phyloP scores from a whole-genome alignment of 202 grass and related monocot species.

The Panicum virgatum region DNA sequence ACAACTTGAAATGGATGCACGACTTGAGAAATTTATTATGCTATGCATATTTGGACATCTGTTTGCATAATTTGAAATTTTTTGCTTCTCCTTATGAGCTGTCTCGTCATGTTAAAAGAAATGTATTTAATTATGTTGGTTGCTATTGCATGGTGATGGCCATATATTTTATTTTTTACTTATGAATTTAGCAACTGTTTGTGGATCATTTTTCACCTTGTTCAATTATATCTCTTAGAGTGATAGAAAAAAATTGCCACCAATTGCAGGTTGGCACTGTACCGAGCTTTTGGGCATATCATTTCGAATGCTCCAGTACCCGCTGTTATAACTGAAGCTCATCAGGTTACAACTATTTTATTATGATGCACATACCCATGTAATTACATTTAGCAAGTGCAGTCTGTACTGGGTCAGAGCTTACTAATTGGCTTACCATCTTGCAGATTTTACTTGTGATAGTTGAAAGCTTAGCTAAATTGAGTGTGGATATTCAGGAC shows the following conservation, averaged over 20 bases:
- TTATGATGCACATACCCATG: not conserved
- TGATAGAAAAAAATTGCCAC: slow-evolving; percentile 20
- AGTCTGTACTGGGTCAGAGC: slow-evolving; percentile 10
- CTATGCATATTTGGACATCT: not conserved
- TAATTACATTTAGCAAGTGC: slow-evolving; percentile 13
- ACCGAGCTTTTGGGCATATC: slow-evolving; percentile 82
- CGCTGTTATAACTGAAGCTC: slow-evolving; percentile 77
- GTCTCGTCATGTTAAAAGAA: not conserved
- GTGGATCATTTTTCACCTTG: slow-evolving; percentile 28
- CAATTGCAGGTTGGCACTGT: slow-evolving; percentile 59
- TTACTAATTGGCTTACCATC: slow-evolving; percentile 31
- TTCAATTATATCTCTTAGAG: slow-evolving; percentile 17
- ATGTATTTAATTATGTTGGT: slow-evolving; percentile 21
- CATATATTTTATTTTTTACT: slow-evolving; percentile 19
- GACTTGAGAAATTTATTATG: slow-evolving; percentile 22
- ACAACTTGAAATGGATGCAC: not conserved
- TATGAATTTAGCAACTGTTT: slow-evolving; percentile 16
- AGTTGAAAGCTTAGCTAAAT: slow-evolving; percentile 66
- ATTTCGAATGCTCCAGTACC: slow-evolving; percentile 83
- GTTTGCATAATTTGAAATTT: not conserved
- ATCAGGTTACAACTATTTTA: slow-evolving; percentile 57
- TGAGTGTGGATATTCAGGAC: slow-evolving; percentile 54
- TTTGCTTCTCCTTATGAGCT: slow-evolving; percentile 8
- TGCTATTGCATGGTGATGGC: slow-evolving; percentile 18
- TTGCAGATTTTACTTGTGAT: slow-evolving; percentile 73